A percentile compares a stretch with the other conserved stretches of the same genome.
Conservation (phyloP, 1,284 basidiomycete genomes). For the Laetiporus sulphureus region DNA sequence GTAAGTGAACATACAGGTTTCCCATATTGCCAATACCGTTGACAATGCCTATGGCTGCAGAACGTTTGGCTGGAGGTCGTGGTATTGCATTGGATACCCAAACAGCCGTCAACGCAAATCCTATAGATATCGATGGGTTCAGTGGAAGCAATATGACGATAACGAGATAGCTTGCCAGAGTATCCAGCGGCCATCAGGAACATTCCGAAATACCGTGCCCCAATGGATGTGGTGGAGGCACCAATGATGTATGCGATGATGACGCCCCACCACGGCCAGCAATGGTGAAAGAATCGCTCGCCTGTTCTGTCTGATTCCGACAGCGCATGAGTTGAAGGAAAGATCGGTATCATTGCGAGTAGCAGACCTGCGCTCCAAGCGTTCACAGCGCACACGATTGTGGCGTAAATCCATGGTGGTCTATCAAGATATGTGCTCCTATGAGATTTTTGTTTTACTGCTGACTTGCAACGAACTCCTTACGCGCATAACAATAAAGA, state of each 20-base stretch:
- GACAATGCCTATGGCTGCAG: slow-evolving; percentile 38
- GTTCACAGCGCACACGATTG: slow-evolving; percentile 48
- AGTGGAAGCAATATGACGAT: too few relatives aligned
- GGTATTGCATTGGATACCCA: slow-evolving; percentile 62
- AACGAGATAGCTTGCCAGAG: slow-evolving; percentile 37
- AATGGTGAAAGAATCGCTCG: slow-evolving; percentile 65
- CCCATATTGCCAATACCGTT: slow-evolving; percentile 36
- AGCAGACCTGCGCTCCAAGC: slow-evolving; percentile 59
- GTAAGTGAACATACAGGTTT: slow-evolving; percentile 25
- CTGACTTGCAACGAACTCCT: too few relatives aligned
- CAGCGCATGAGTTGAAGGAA: neutral
- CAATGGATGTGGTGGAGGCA: slow-evolving; percentile 45
- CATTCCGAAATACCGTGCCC: slow-evolving; percentile 54
- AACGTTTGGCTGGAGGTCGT: slow-evolving; percentile 54
- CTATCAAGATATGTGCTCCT: too few relatives aligned
- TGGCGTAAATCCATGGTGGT: slow-evolving; percentile 58
- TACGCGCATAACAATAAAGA: slow-evolving; percentile 60
- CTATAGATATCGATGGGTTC: too few relatives aligned
- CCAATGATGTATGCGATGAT: slow-evolving; percentile 60
- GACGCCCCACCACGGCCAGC: slow-evolving; percentile 52
- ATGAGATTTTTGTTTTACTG: too few relatives aligned
- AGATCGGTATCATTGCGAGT: too few relatives aligned
- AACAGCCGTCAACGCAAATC: slow-evolving; percentile 50
- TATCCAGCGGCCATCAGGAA: slow-evolving; percentile 60
- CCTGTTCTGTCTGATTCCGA: slow-evolving; percentile 43